phyloP scores from a whole-genome alignment of 2,329 filamentous ascomycete species.

The Cryphonectria parasitica region DNA sequence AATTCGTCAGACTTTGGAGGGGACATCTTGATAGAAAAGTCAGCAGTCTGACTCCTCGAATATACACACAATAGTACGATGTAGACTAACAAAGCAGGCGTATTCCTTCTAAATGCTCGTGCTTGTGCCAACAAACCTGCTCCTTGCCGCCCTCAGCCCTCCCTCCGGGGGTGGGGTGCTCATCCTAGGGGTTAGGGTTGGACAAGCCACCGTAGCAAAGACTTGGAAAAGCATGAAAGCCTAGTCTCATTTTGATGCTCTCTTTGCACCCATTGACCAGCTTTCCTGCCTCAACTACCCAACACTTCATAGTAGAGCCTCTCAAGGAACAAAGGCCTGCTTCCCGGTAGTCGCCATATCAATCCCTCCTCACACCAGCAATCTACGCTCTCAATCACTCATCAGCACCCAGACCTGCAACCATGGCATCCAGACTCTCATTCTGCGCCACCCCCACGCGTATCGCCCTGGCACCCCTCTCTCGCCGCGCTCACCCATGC shows the following conservation, averaged over 20 bases:
- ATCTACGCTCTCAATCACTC: neutral
- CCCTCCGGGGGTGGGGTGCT: no score
- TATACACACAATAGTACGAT: no score
- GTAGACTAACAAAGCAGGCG: no score
- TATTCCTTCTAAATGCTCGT: no score
- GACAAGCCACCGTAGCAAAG: neutral
- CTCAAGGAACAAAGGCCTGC: neutral
- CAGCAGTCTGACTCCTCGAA: no score
- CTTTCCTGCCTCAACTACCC: neutral
- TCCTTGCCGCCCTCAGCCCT: no score
- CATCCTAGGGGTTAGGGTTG: neutral
- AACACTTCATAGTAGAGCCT: neutral
- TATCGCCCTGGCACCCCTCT: neutral
- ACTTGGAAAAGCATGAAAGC: neutral
- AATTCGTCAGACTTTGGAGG: no score
- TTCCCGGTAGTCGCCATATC: neutral
- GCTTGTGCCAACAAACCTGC: no score
- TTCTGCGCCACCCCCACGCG: neutral
- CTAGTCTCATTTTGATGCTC: neutral
- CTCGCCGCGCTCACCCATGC: neutral
- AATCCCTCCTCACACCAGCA: neutral
- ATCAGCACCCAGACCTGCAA: neutral
- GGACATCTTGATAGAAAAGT: no score
- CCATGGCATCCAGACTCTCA: conserved; percentile 5
- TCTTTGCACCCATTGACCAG: neutral